These are phyloP conservation scores for Cutaneotrichosporon mucoides DNA, from an alignment of 1,284 basidiomycete genomes.

Conservation along the genomic window DNA sequence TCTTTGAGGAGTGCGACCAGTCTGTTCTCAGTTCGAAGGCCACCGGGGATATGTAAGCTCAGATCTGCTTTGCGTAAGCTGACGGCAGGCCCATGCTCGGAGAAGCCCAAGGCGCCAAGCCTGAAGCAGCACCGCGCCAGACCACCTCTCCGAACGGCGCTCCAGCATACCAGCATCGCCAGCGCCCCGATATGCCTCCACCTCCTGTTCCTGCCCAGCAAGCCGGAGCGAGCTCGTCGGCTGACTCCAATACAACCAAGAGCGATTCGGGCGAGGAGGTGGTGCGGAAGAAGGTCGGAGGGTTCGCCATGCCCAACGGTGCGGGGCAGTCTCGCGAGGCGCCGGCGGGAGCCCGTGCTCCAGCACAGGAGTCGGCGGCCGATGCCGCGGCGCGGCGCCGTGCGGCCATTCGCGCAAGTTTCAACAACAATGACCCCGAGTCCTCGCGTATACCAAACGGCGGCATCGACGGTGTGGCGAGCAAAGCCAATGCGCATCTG, in stretches of 20 bases:
- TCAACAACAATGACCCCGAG: not conserved
- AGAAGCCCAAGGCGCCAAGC: not conserved
- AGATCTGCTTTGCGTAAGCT: not conserved
- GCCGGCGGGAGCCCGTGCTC: not conserved
- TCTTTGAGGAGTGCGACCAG: constrained; percentile 25
- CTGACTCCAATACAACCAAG: not conserved
- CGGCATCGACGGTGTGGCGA: constrained; percentile 29
- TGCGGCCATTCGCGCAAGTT: not conserved
- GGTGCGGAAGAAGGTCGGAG: constrained; percentile 1
- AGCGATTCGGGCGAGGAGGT: not conserved
- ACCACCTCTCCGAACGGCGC: not conserved
- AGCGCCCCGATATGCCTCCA: constrained; percentile 32
- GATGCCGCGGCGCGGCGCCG: not conserved
- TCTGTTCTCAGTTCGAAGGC: constrained; percentile 7
- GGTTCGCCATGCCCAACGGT: constrained; percentile 8
- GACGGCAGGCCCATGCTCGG: constrained; percentile 10
- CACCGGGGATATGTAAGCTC: constrained; percentile 15
- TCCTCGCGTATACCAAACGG: constrained; percentile 32
- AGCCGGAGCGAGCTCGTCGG: not conserved
- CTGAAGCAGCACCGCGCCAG: not conserved
- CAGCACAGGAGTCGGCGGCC: not conserved
- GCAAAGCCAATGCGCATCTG: constrained; percentile 22
- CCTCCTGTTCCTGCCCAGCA: not conserved
- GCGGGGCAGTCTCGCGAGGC: no score
- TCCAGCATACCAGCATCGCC: constrained; percentile 39